Percentiles rank a stretch among this genome's conserved stretches.
phyloP scores from a whole-genome alignment of 2,329 filamentous ascomycete species.

The Fusarium stilboides region DNA sequence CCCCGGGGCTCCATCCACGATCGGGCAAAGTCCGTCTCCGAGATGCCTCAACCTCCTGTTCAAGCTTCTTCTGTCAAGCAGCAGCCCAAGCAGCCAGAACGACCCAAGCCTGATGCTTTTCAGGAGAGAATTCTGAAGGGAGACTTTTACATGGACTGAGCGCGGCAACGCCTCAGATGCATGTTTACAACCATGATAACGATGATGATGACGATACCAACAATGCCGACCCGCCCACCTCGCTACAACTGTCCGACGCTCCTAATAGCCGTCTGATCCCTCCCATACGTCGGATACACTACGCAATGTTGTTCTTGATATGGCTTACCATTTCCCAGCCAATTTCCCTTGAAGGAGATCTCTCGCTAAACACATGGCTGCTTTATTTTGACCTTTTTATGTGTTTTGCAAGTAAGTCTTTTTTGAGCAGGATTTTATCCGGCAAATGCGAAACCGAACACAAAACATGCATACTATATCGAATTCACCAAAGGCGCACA shows the following conservation, averaged over 20 bases:
- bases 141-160: slow-evolving; percentile 97
- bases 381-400: slow-evolving; percentile 30
- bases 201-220: slow-evolving; percentile 43
- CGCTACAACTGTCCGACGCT: slow-evolving; percentile 25
- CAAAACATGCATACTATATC: slow-evolving; percentile 33
- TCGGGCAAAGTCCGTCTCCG: slow-evolving; percentile 78
- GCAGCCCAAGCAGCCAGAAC: slow-evolving; percentile 57
- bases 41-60: slow-evolving; percentile 71
- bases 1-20: slow-evolving; percentile 67
- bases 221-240: slow-evolving; percentile 30
- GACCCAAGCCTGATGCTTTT: slow-evolving; percentile 89
- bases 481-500: slow-evolving; percentile 32
- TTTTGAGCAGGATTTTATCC: slow-evolving; percentile 20
- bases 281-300: slow-evolving; percentile 23
- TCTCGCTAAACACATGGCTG: slow-evolving; percentile 37
- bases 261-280: slow-evolving; percentile 27
- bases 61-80: slow-evolving; percentile 63
- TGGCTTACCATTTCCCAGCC: slow-evolving; percentile 28
- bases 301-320: slow-evolving; percentile 30
- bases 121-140: slow-evolving; percentile 98
- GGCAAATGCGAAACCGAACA: slow-evolving; percentile 32
- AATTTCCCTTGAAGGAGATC: slow-evolving; percentile 33
- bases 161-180: slow-evolving; percentile 9
- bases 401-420: slow-evolving; percentile 36
- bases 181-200: slow-evolving; percentile 36